Conservation (phyloP, 495 filamentous ascomycete species). For the Daldinia caldariorum region DNA sequence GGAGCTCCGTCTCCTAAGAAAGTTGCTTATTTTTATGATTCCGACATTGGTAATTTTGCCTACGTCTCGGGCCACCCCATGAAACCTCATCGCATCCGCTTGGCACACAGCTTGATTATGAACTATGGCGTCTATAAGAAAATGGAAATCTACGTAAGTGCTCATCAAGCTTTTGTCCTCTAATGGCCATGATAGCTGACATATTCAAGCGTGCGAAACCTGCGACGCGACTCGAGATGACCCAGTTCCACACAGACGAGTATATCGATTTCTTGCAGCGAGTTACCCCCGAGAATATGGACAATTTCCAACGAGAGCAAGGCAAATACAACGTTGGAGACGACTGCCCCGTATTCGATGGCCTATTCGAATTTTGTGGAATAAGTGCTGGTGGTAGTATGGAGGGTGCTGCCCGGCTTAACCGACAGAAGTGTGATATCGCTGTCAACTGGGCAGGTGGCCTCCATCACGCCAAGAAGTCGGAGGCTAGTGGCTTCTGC, state of each 20-base stretch:
- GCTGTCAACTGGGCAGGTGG: slow-evolving; percentile 98
- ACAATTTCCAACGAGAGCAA: slow-evolving; percentile 89
- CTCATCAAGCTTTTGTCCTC: neutral
- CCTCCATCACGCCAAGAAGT: slow-evolving; percentile 96
- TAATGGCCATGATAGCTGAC: slow-evolving; percentile 1
- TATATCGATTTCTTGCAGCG: slow-evolving; percentile 98
- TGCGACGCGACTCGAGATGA: slow-evolving; percentile 96
- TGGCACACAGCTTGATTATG: slow-evolving; percentile 98
- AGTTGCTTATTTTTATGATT: slow-evolving; percentile 97
- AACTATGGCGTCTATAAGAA: slow-evolving; percentile 98
- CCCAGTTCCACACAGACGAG: slow-evolving; percentile 98
- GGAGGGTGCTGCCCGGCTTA: slow-evolving; percentile 93
- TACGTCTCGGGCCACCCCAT: slow-evolving; percentile 98
- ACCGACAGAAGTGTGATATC: slow-evolving; percentile 94
- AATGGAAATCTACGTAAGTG: slow-evolving; percentile 95
- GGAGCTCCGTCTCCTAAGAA: slow-evolving; percentile 66
- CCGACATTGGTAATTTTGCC: slow-evolving; percentile 95
- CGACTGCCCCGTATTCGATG: slow-evolving; percentile 97
- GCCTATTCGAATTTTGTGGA: slow-evolving; percentile 96
- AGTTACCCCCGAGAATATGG: slow-evolving; percentile 99
- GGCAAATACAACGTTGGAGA: slow-evolving; percentile 98
- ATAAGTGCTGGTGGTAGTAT: slow-evolving; percentile 97
- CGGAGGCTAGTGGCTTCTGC: slow-evolving; percentile 96
- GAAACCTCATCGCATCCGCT: slow-evolving; percentile 97
- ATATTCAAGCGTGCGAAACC: slow-evolving; percentile 86